These are phyloP conservation scores for Aquilaria malaccensis DNA, from an alignment of 345 rosid genomes.

Conservation along the genomic window DNA sequence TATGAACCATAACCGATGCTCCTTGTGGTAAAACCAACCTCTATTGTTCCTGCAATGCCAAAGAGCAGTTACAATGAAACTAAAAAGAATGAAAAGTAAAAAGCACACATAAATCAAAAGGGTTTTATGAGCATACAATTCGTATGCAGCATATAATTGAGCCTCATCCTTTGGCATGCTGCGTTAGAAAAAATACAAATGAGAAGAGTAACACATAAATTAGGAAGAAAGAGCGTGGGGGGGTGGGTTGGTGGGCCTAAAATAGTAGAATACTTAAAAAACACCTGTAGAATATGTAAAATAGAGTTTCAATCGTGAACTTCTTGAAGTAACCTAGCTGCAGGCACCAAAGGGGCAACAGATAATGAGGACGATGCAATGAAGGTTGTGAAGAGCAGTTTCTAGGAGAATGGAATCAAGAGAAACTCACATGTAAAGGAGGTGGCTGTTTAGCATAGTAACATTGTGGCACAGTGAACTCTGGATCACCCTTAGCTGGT, in stretches of 20 bases:
- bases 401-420: not conserved
- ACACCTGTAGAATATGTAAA: constrained; percentile 90
- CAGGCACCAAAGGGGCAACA: constrained; percentile 21
- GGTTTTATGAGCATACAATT: constrained; percentile 61
- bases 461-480: constrained; percentile 86
- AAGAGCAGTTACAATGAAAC: constrained; percentile 10
- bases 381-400: not conserved
- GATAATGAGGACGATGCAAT: not conserved
- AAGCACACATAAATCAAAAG: not conserved
- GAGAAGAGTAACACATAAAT: constrained; percentile 1
- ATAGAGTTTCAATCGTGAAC: constrained; percentile 66
- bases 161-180: constrained; percentile 99
- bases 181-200: constrained; percentile 18
- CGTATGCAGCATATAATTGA: constrained; percentile 83
- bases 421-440: constrained; percentile 50
- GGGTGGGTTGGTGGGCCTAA: no score
- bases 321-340: constrained; percentile 85
- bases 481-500: constrained; percentile 89
- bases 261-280: not conserved
- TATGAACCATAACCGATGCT: constrained; percentile 65
- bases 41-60: constrained; percentile 55
- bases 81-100: not conserved
- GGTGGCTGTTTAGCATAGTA: constrained; percentile 92
- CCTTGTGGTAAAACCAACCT: constrained; percentile 97
- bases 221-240: not conserved